phyloP scores from a whole-genome alignment of 1,284 basidiomycete genomes.

The Puccinia triticina region DNA sequence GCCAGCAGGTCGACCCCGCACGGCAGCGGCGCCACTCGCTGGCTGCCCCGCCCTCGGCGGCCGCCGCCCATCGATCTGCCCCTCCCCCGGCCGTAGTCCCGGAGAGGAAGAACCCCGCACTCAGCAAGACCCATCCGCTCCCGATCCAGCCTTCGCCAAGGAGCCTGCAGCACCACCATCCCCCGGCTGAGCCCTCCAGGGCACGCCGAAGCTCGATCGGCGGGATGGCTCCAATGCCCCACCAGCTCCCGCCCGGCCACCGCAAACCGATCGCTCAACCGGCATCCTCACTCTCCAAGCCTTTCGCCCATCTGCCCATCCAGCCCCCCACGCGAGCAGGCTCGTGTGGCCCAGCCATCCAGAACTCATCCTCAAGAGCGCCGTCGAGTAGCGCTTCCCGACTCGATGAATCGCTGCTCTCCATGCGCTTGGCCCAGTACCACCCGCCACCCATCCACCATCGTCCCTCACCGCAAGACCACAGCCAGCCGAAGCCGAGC shows the following conservation, averaged over 20 bases:
- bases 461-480: not conserved
- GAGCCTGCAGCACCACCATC: not conserved
- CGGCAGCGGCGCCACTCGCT: not conserved
- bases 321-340: not conserved
- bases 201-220: constrained; percentile 4
- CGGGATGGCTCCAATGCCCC: not conserved
- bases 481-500: not conserved
- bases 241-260: not conserved
- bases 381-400: not conserved
- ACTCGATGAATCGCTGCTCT: constrained; percentile 5
- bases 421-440: not conserved
- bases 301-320: not conserved
- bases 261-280: too few species aligned
- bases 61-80: not conserved
- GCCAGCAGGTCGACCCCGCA: not conserved
- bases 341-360: not conserved
- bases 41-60: not conserved
- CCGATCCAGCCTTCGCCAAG: not conserved
- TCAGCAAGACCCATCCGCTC: not conserved
- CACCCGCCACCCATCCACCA: not conserved
- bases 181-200: not conserved
- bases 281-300: not conserved
- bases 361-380: not conserved
- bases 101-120: not conserved
- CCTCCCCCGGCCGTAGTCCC: not conserved